Conservation (phyloP, 2,329 filamentous ascomycete genomes). For the Trichoderma endophyticum region DNA sequence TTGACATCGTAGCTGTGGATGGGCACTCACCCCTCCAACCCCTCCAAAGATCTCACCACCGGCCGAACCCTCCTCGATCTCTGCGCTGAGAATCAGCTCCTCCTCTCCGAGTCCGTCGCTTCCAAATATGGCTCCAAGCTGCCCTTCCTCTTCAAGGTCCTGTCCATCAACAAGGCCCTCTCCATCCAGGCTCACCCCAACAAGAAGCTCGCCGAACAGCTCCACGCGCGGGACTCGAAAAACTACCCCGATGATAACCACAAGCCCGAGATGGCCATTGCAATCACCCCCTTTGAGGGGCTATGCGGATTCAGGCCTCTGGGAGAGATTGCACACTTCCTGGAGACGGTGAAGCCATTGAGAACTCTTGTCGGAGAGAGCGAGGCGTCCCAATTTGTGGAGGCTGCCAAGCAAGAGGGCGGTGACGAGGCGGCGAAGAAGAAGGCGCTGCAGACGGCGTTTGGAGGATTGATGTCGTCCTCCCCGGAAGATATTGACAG, state of each 20-base stretch:
- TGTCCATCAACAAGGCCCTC: slow-evolving; percentile 92
- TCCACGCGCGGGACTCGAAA: slow-evolving; percentile 81
- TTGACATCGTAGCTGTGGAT: slow-evolving; percentile 75
- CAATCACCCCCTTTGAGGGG: slow-evolving; percentile 92
- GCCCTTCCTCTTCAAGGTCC: slow-evolving; percentile 96
- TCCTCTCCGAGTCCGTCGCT: slow-evolving; percentile 71
- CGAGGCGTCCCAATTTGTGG: slow-evolving; percentile 54
- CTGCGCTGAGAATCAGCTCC: slow-evolving; percentile 78
- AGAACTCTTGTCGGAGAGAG: slow-evolving; percentile 65
- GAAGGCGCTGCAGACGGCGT: slow-evolving; percentile 69
- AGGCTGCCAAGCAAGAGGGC: slow-evolving; percentile 43
- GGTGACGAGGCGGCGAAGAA: slow-evolving; percentile 63
- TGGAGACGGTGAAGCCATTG: slow-evolving; percentile 56
- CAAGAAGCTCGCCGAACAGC: slow-evolving; percentile 82
- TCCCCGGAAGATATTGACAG: slow-evolving; percentile 52
- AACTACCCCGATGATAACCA: slow-evolving; percentile 99
- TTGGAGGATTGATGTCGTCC: slow-evolving; percentile 78
- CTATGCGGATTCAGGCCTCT: slow-evolving; percentile 93
- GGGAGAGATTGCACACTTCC: slow-evolving; percentile 80
- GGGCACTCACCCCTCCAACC: slow-evolving; percentile 95
- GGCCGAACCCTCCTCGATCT: slow-evolving; percentile 84
- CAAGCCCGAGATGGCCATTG: slow-evolving; percentile 99
- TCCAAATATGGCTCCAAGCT: slow-evolving; percentile 77
- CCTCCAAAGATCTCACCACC: slow-evolving; percentile 83
- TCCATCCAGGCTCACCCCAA: slow-evolving; percentile 97